Evolutionary conservation across 768 basidiomycete genomes (phyloP).

Genomic region (Xanthoconium purpureum): DNA sequence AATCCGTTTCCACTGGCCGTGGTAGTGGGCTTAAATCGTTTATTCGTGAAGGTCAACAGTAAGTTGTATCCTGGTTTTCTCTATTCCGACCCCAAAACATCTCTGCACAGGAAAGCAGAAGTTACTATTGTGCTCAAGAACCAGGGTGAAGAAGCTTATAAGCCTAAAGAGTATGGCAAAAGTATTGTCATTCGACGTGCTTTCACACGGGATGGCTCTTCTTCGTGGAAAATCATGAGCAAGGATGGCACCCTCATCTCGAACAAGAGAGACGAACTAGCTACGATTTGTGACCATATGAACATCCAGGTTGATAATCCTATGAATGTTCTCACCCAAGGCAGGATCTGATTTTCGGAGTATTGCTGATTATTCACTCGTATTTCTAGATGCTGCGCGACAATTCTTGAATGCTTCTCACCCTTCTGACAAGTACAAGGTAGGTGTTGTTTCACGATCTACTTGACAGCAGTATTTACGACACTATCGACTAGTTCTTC

Average conservation of each 20-base stretch:
- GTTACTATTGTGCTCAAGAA: slow-evolving; percentile 86
- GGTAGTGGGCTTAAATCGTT: slow-evolving; percentile 82
- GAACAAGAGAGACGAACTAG: slow-evolving; percentile 78
- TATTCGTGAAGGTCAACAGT: slow-evolving; percentile 82
- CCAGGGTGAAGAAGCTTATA: slow-evolving; percentile 86
- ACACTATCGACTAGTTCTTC: slow-evolving; percentile 66
- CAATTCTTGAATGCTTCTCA: slow-evolving; percentile 85
- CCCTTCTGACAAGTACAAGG: slow-evolving; percentile 86
- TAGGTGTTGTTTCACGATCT: slow-evolving; percentile 28
- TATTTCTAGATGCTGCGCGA: slow-evolving; percentile 33
- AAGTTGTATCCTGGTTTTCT: slow-evolving; percentile 17
- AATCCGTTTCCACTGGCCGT: slow-evolving; percentile 87
- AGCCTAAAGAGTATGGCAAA: slow-evolving; percentile 79
- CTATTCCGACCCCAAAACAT: slow-evolving; percentile 37
- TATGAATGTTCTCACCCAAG: slow-evolving; percentile 91
- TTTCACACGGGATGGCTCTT: slow-evolving; percentile 73
- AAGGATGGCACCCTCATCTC: slow-evolving; percentile 65
- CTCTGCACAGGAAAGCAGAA: slow-evolving; percentile 42
- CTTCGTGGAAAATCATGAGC: slow-evolving; percentile 79
- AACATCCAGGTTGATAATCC: slow-evolving; percentile 97
- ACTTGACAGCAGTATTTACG: background rate
- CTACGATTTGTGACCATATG: slow-evolving; percentile 91
- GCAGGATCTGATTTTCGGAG: slow-evolving; percentile 28
- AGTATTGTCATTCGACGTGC: slow-evolving; percentile 80
- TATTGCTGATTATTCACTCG: background rate